Evolutionary conservation across 1,284 basidiomycete species (phyloP), one percentile per base, ranked within the genome.

Genomic region (Ceratobasidium sp.): DNA sequence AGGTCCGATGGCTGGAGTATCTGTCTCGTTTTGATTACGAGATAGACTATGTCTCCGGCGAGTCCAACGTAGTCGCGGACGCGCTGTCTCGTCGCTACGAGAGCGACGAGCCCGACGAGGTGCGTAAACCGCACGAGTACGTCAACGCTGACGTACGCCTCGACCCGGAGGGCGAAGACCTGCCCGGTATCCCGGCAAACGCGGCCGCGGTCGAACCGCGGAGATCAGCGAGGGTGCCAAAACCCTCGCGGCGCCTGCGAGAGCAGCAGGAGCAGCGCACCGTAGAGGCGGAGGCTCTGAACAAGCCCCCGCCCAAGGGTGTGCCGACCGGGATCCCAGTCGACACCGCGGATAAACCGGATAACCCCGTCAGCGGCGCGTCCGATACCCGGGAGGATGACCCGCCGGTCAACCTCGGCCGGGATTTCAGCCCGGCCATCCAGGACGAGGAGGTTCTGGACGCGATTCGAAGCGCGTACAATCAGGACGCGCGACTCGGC

Each of bases 1-100:
- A 85, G 80, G 81, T 80, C 12, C 78, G 84, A n/a, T 87, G 87
- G 88, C 7, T 87, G 23, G 84, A 85, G 46, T 73, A 79, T 9
- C 66, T 86, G 9, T 80, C 73, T 46, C 84, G 84, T 40, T 87
- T 86, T 67, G 81, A 86, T 44, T 86, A 84, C 78, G 63, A 72
- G 4, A 82, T 87, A 1, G 60, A 81, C 7, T 84, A 87, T 70
- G 82, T 87, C 70, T 2, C 70, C 86, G 0, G 87, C 84, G 72
- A 78, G 13, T 80, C 79, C 0, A 76, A 80, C 23, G 53, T 72
- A 28, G 49, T 79, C 4, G 79, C 79, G 20, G 77, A 80, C 49
- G 61, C 63, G 33, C 64, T 79, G n/a, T 79, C 78, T 0, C 78
- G 85, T 0, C 86, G 86, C 77, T 87, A 84, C 68, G 79, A 82